Conservation (phyloP, 2,329 filamentous ascomycete genomes). For the Neurospora sp. region DNA sequence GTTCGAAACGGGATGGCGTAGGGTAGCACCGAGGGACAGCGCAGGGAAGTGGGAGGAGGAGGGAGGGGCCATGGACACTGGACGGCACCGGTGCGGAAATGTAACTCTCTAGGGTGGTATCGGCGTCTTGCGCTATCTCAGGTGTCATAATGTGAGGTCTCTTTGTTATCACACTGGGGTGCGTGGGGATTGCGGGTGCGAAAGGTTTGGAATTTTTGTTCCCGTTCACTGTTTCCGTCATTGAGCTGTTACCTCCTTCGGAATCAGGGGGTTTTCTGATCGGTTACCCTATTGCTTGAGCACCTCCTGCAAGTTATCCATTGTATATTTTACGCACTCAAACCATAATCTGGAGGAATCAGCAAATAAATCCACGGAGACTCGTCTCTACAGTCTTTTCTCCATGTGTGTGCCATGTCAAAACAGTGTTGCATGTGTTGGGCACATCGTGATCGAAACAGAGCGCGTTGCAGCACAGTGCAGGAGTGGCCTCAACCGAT, state of each 20-base stretch:
- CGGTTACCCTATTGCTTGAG: neutral
- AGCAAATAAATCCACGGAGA: neutral
- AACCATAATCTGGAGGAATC: neutral
- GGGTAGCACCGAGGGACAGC: neutral
- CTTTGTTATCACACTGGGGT: neutral
- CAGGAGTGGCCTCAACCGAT: neutral
- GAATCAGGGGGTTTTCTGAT: neutral
- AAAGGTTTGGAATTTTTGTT: neutral
- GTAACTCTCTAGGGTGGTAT: neutral
- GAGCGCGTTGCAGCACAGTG: neutral
- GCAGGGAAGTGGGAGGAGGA: neutral
- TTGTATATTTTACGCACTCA: neutral
- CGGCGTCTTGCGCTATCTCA: neutral
- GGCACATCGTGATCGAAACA: neutral
- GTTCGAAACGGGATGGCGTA: neutral
- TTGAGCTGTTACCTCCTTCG: neutral
- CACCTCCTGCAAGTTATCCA: neutral
- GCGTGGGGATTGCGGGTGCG: neutral
- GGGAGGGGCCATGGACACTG: neutral
- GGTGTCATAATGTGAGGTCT: neutral
- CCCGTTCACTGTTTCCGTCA: neutral
- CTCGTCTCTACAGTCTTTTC: neutral
- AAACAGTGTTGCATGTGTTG: neutral
- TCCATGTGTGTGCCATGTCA: neutral
- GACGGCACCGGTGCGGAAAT: neutral